Evolutionary conservation across 148 eudicot genomes (phyloP).

Genomic region (Vaccinium macrocarpon): DNA sequence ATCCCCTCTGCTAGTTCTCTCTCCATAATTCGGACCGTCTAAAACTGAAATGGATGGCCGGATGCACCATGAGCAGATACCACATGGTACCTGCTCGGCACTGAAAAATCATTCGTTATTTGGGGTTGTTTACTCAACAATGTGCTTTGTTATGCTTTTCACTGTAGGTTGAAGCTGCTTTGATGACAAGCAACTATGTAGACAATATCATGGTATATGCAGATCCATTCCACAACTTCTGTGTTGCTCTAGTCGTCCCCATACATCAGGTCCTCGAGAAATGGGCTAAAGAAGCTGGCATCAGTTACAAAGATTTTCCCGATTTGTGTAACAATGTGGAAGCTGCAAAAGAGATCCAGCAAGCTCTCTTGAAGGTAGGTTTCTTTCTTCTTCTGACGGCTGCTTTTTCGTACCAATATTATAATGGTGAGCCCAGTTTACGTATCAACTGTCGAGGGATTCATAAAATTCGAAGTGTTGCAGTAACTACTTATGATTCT

Average conservation of each 20-base stretch:
- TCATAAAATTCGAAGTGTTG: background rate
- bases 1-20: no score
- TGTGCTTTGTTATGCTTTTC: background rate
- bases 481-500: background rate
- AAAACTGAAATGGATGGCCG: no score
- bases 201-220: slow-evolving; percentile 80
- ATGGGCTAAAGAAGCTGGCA: slow-evolving; percentile 77
- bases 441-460: no score
- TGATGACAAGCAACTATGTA: slow-evolving; percentile 63
- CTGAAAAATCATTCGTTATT: no score
- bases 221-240: slow-evolving; percentile 82
- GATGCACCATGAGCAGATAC: no score
- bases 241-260: slow-evolving; percentile 86
- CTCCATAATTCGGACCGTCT: no score
- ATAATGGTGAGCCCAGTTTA: background rate
- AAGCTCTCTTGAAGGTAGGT: slow-evolving; percentile 74
- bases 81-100: no score
- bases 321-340: slow-evolving; percentile 74
- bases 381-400: background rate
- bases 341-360: slow-evolving; percentile 74
- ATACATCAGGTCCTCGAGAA: slow-evolving; percentile 60
- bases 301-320: slow-evolving; percentile 49
- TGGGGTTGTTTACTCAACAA: background rate
- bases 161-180: slow-evolving; percentile 85
- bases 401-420: background rate